Percentiles rank a stretch among this genome's conserved stretches.
Evolutionary conservation across 495 filamentous ascomycete genomes (phyloP).

Genomic region (Aspergillus egyptiacus): DNA sequence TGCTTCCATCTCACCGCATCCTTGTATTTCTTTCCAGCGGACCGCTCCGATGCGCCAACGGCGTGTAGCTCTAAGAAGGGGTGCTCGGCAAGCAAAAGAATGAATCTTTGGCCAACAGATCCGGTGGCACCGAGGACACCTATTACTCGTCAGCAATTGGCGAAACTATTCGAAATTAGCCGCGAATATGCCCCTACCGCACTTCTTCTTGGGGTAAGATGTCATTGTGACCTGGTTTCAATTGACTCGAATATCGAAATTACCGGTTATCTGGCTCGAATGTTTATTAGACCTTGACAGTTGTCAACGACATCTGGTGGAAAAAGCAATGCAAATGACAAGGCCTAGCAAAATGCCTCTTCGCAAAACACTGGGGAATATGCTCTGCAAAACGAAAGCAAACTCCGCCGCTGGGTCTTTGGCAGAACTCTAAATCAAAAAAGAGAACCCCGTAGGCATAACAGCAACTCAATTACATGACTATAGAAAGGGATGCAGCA

Average conservation of each 20-base stretch:
- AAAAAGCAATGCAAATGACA: too few relatives aligned
- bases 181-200: constrained; percentile 29
- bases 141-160: constrained; percentile 26
- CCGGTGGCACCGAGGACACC: constrained; percentile 50
- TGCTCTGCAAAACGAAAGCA: too few relatives aligned
- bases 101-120: constrained; percentile 81
- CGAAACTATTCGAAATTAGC: neutral
- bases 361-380: too few relatives aligned
- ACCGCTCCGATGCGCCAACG: constrained; percentile 72
- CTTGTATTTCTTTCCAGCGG: constrained; percentile 75
- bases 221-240: constrained; percentile 27
- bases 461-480: neutral
- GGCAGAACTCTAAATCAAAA: neutral
- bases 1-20: constrained; percentile 86
- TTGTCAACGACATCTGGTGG: too few relatives aligned
- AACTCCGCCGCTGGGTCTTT: too few relatives aligned
- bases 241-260: neutral
- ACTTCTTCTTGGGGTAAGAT: constrained; percentile 41
- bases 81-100: constrained; percentile 73
- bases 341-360: too few relatives aligned
- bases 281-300: too few relatives aligned
- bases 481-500: neutral
- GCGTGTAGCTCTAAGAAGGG: constrained; percentile 69
- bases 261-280: too few relatives aligned
- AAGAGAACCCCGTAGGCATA: neutral